Conservation (phyloP, 495 filamentous ascomycete species). For the Hypoxylon rickii region DNA sequence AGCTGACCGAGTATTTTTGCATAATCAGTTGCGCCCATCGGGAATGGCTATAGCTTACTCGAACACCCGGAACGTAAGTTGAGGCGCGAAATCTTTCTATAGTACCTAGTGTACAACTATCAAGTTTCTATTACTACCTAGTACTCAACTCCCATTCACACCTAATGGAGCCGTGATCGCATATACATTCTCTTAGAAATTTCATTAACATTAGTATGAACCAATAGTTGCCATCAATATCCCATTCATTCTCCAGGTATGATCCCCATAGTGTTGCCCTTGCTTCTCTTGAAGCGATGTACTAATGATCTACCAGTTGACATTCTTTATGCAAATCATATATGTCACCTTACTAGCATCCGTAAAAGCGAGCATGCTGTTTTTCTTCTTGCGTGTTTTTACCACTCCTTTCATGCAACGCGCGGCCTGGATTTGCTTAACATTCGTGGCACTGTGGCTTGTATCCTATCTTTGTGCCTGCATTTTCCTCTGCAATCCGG, state of each 20-base stretch:
- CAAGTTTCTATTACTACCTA: no score
- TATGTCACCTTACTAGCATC: constrained; percentile 30
- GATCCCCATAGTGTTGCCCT: not conserved
- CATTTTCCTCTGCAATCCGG: constrained; percentile 43
- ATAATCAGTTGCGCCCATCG: constrained; percentile 19
- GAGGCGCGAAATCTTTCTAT: not conserved
- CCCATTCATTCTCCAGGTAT: constrained; percentile 27
- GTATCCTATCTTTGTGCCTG: constrained; percentile 32
- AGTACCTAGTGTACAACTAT: no score
- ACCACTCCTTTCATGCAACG: constrained; percentile 34
- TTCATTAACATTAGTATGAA: not conserved
- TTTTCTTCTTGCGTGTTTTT: constrained; percentile 41
- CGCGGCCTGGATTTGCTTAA: constrained; percentile 34
- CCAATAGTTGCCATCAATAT: constrained; percentile 11
- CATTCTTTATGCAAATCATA: constrained; percentile 31
- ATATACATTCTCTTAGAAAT: no score
- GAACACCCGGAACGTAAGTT: constrained; percentile 8
- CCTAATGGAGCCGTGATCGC: no score
- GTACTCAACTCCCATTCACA: no score
- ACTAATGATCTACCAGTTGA: constrained; percentile 7
- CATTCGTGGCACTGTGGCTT: constrained; percentile 35
- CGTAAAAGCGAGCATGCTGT: constrained; percentile 33
- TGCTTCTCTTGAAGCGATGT: not conserved
- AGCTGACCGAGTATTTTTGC: not conserved
- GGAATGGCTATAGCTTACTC: constrained; percentile 13